Percentiles rank a stretch among this genome's conserved stretches.
Evolutionary conservation across 129 eudicot species (phyloP).

Genomic region (Glebionis coronaria): DNA sequence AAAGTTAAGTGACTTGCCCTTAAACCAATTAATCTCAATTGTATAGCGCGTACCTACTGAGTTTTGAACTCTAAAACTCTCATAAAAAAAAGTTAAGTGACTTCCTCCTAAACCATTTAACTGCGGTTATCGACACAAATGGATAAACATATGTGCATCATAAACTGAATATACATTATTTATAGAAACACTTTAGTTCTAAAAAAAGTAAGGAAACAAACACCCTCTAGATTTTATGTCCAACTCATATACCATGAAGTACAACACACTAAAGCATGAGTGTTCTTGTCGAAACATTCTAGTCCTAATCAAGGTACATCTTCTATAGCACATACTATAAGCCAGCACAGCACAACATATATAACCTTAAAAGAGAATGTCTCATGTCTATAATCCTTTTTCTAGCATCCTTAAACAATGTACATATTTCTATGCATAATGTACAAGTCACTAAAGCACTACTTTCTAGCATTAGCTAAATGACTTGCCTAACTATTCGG

Average conservation of each 20-base stretch:
- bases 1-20: too few species aligned
- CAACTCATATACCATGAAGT: not conserved
- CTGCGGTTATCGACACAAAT: too few species aligned
- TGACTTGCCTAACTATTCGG: not conserved
- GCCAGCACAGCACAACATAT: conserved; percentile 10
- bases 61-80: too few species aligned
- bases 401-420: not conserved
- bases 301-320: conserved; percentile 5
- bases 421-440: not conserved
- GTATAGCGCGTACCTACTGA: too few species aligned
- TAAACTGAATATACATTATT: too few species aligned
- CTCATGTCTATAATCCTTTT: too few species aligned
- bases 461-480: not conserved
- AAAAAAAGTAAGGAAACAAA: too few species aligned
- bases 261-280: not conserved
- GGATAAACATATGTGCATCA: too few species aligned
- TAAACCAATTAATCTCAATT: too few species aligned
- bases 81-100: too few species aligned
- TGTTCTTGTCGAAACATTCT: not conserved
- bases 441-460: conserved; percentile 16
- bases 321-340: not conserved
- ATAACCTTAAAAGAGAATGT: not conserved
- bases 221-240: not conserved
- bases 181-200: too few species aligned
- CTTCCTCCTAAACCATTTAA: too few species aligned